phyloP scores from a whole-genome alignment of 129 eudicot species.

The Heracleum sosnowskyi region DNA sequence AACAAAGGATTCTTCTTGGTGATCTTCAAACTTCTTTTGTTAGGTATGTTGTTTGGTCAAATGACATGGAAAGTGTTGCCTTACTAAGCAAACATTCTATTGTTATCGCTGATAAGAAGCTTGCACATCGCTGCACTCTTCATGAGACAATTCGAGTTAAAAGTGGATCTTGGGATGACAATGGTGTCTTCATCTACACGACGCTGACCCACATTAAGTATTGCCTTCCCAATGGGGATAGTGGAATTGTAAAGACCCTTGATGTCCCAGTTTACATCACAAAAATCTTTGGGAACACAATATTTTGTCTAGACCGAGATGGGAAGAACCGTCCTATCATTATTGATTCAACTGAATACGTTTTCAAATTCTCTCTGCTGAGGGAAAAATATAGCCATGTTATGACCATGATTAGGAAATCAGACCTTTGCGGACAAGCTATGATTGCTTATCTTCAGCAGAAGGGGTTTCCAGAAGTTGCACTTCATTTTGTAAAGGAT shows the following conservation, averaged over 20 bases:
- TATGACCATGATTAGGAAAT: conserved; percentile 20
- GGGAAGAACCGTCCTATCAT: conserved; percentile 12
- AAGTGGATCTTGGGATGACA: conserved; percentile 23
- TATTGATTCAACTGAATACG: conserved; percentile 18
- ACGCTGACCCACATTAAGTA: conserved; percentile 17
- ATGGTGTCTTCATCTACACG: conserved; percentile 18
- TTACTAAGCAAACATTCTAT: conserved; percentile 17
- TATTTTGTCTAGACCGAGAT: conserved; percentile 20
- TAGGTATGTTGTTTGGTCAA: conserved; percentile 19
- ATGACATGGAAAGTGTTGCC: conserved; percentile 17
- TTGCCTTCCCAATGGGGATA: conserved; percentile 18
- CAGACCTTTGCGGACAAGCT: conserved; percentile 20
- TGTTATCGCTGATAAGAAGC: conserved; percentile 17
- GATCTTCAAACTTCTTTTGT: conserved; percentile 19
- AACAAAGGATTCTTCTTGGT: conserved; percentile 16
- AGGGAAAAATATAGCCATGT: conserved; percentile 14
- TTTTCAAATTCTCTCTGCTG: conserved; percentile 15
- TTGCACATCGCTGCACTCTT: conserved; percentile 16
- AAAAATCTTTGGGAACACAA: conserved; percentile 15
- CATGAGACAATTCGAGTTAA: conserved; percentile 19
- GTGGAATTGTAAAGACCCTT: conserved; percentile 17
- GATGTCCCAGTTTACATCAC: conserved; percentile 20
- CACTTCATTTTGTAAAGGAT: conserved; percentile 20
- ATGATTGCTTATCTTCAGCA: conserved; percentile 23
- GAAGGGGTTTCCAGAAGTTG: conserved; percentile 19